Conservation (phyloP, 2,329 filamentous ascomycete species). For the Scortechinia acanthostroma region DNA sequence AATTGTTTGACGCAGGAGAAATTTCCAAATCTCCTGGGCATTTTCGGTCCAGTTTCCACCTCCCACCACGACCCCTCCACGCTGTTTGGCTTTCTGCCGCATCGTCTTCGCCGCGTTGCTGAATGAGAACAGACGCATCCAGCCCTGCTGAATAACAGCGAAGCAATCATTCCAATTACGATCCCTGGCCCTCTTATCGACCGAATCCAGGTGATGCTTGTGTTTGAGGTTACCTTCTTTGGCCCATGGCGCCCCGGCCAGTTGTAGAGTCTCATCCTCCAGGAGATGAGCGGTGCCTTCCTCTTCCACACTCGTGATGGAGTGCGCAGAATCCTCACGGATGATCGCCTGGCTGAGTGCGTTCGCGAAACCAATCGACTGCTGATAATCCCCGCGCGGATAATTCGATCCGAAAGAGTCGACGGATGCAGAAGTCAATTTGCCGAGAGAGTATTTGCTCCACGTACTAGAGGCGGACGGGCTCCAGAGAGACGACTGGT, state of each 20-base stretch:
- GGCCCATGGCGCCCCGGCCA: conserved; percentile 92
- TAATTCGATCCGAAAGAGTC: conserved; percentile 61
- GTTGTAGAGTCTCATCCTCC: conserved; percentile 85
- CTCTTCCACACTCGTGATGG: conserved; percentile 48
- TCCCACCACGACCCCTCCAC: conserved; percentile 68
- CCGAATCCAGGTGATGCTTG: conserved; percentile 87
- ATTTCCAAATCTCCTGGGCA: conserved; percentile 80
- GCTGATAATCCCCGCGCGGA: conserved; percentile 77
- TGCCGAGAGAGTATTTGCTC: conserved; percentile 61
- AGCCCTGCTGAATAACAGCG: conserved; percentile 90
- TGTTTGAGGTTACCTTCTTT: conserved; percentile 95
- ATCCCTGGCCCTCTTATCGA: conserved; percentile 88
- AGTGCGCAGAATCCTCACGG: conserved; percentile 68
- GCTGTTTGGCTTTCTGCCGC: conserved; percentile 49
- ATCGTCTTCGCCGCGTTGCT: conserved; percentile 70
- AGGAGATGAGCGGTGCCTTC: conserved; percentile 59
- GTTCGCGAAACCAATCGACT: conserved; percentile 95
- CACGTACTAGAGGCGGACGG: conserved; percentile 59
- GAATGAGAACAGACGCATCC: conserved; percentile 90
- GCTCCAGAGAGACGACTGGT: conserved; percentile 52
- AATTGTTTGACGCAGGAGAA: conserved; percentile 82
- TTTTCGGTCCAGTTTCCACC: conserved; percentile 98
- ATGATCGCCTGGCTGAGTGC: conserved; percentile 95
- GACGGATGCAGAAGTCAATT: conserved; percentile 14
- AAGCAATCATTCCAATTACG: conserved; percentile 93